Percentiles rank a stretch among this genome's conserved stretches.
These are phyloP conservation scores for Macrolepiota dolichaula DNA, from an alignment of 768 basidiomycete species.

Conservation along the genomic window DNA sequence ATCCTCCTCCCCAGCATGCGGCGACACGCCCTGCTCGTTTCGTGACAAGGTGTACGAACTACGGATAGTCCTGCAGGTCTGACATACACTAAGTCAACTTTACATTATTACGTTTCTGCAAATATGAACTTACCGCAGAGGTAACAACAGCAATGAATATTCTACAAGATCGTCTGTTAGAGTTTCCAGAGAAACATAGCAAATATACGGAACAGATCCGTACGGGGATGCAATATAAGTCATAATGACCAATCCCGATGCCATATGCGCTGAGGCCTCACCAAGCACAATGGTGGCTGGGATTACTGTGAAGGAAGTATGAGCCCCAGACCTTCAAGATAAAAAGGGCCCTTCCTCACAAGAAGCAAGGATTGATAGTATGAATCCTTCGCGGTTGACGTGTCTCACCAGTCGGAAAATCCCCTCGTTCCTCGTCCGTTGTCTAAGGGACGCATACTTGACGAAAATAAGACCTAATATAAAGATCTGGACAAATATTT, in stretches of 20 bases:
- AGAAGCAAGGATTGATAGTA: neutral
- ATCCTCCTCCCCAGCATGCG: neutral
- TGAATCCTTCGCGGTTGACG: neutral
- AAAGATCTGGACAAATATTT: neutral
- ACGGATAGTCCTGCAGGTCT: constrained; percentile 12
- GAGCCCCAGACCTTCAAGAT: neutral
- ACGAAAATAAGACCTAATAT: neutral
- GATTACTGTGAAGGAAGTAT: neutral
- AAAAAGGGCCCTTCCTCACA: neutral
- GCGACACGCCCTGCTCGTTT: neutral
- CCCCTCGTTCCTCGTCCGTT: neutral
- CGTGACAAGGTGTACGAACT: constrained; percentile 9
- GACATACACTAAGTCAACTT: too few species aligned
- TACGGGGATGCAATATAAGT: constrained; percentile 12
- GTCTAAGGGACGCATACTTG: neutral
- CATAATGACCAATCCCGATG: neutral
- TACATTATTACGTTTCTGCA: neutral
- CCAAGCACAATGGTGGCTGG: neutral
- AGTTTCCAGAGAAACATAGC: neutral
- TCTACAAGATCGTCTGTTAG: neutral
- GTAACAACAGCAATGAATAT: constrained; percentile 3
- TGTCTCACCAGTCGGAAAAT: neutral
- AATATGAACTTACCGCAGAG: constrained; percentile 9
- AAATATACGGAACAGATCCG: neutral
- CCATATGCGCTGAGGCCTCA: neutral